Evolutionary conservation across 163 green algal species (phyloP).

Genomic region (Dunaliella salina): DNA sequence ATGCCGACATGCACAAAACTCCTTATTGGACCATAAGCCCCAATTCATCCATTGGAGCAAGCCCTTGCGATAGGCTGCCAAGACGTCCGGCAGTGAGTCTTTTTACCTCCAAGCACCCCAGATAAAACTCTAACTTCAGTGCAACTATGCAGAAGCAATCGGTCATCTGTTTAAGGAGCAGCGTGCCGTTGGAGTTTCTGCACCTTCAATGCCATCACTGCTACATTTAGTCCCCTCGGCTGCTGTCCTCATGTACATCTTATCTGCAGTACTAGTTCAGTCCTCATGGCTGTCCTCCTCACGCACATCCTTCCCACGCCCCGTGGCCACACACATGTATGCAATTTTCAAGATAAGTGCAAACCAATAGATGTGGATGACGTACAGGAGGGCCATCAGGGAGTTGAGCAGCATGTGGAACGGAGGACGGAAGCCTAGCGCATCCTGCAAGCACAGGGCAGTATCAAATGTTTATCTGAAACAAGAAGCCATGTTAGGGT

Average conservation of each 20-base stretch:
- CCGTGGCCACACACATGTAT: slow-evolving; percentile 44
- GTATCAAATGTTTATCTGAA: too few species aligned
- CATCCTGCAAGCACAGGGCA: background rate
- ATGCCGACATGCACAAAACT: too few species aligned
- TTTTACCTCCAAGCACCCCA: background rate
- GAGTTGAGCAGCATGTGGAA: slow-evolving; percentile 67
- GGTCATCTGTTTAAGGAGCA: too few species aligned
- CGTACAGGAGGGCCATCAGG: slow-evolving; percentile 72
- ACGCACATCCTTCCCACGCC: slow-evolving; percentile 57
- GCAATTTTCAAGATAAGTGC: slow-evolving; percentile 75
- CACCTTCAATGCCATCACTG: too few species aligned
- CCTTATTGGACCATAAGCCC: too few species aligned
- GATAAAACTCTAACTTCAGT: background rate
- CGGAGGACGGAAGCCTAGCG: slow-evolving; percentile 50
- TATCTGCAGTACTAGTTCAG: background rate
- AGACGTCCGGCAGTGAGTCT: too few species aligned
- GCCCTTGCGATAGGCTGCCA: too few species aligned
- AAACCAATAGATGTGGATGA: slow-evolving; percentile 89
- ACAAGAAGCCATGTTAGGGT: too few species aligned
- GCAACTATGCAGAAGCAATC: background rate
- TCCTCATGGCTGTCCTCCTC: slow-evolving; percentile 39
- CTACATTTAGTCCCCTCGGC: too few species aligned
- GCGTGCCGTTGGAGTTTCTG: too few species aligned
- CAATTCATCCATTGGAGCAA: too few species aligned
- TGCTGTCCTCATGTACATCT: too few species aligned